Conservation (phyloP, 768 basidiomycete genomes). For the Chalciporus piperatus region DNA sequence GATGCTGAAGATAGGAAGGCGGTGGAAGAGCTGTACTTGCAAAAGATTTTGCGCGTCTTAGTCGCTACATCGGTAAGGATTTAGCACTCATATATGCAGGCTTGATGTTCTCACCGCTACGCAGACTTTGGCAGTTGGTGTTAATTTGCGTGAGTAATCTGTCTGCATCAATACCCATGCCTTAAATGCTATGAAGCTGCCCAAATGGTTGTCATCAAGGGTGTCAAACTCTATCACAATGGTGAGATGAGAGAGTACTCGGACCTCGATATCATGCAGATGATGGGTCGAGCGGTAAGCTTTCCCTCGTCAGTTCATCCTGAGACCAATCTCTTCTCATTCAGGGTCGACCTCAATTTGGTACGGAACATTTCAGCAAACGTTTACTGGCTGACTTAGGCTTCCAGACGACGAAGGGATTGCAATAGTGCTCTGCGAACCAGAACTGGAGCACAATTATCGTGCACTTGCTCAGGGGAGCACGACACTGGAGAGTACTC, state of each 20-base stretch:
- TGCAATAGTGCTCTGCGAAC: constrained; percentile 81
- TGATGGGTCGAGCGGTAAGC: constrained; percentile 90
- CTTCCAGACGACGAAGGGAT: constrained; percentile 73
- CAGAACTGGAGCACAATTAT: constrained; percentile 69
- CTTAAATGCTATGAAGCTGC: constrained; percentile 54
- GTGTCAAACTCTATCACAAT: constrained; percentile 78
- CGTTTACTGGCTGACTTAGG: background rate
- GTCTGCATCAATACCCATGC: background rate
- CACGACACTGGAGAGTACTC: constrained; percentile 80
- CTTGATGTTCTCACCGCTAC: constrained; percentile 7
- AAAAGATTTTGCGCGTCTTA: constrained; percentile 61
- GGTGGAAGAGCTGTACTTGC: constrained; percentile 72
- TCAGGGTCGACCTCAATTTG: constrained; percentile 89
- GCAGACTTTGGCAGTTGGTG: constrained; percentile 92
- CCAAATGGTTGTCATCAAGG: constrained; percentile 90
- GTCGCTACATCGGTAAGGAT: constrained; percentile 77
- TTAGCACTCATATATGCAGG: background rate
- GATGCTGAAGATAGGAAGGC: constrained; percentile 65
- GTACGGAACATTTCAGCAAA: constrained; percentile 34
- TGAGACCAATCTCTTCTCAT: constrained; percentile 1
- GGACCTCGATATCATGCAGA: constrained; percentile 92
- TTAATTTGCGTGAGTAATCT: constrained; percentile 76
- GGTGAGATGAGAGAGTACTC: constrained; percentile 75
- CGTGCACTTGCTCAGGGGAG: constrained; percentile 62
- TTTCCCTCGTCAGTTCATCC: background rate